Evolutionary conservation across 768 basidiomycete species (phyloP), one percentile per base, ranked within the genome.

Genomic region (Macrocybe gigantea): DNA sequence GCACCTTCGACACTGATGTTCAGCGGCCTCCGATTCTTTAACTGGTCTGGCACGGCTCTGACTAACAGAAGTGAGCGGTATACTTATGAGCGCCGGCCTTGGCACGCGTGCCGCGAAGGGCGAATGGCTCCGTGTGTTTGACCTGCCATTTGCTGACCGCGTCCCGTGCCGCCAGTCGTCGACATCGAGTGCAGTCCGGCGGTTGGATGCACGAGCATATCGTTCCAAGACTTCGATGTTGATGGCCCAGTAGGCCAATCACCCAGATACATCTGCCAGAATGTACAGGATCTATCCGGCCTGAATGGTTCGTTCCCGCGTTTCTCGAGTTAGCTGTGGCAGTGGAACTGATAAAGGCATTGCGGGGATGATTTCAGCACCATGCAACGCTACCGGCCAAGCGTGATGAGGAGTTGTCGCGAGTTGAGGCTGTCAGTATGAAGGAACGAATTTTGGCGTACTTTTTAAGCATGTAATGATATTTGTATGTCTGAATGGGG

Each of bases 171-270:
- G 13, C 39, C 53, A 77, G 76, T 78, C 38, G 67, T 78, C 22
- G 71, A 75, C 50, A 63, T 81, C 32, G 71, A 73, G 51, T 79
- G 79, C 60, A 78, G 74, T 52, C 51, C 72, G 0, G 72, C 69
- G 1, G 75, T 61, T 31, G 70, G 70, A n/a, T 79, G 78, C 50
- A 60, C 65, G 9, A 59, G 71, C 41, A 69, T 79, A 15, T 55
- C 56, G 0, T 79, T 79, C 55, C 38, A 57, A 5, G 58, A 67
- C 38, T 74, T 76, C 43, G 56, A 68, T 41, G 63, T 79, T 15
- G 49, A 53, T 5, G 60, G 70, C 7, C 72, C 76, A 0, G 52
- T 46, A 6, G 70, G 69, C 5, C 55, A 67, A 38, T 54, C 64
- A 4, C 62, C 69, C 5, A 57, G 59, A 39, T 70, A 66, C 48